Evolutionary conservation across 1,284 basidiomycete genomes (phyloP), one percentile per base, ranked within the genome.

Genomic region (Cutaneotrichosporon arboriforme): DNA sequence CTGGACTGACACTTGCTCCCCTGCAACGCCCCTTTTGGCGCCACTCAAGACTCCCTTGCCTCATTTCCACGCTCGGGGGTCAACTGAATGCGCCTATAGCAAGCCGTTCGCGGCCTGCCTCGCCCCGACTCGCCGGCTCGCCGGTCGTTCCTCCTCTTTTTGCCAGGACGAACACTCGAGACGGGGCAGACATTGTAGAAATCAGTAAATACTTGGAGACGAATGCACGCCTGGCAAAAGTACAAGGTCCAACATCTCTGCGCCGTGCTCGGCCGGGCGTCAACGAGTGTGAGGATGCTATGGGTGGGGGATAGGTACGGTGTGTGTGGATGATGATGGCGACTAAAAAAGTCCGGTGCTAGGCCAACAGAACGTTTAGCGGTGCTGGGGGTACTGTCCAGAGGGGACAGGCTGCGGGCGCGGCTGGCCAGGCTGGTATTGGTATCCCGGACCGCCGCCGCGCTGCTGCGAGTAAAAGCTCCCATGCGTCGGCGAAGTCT

Each of bases 11-110:
- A 55, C 38, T 60, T 56, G n/a, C 48, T 51, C 7, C 65, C 65
- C 43, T 50, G 42, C 35, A 60, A 61, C 33, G 7, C 5, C 26
- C 53, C 58, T 39, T 59, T 59, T 15, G 55, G 52, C 22, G 64
- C 62, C 46, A 68, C 65, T 58, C 56, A 58, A 52, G 52, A 46
- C 52, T 50, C 56, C 46, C 49, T 38, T 36, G 43, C 49, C 35
- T 23, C 42, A 8, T 10, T 5, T 13, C 8, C 47, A 54, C 52
- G 48, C 46, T 46, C 18, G 49, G 49, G 43, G 22, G 56, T 54
- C 56, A 58, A 58, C 56, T 58, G 50, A 48, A 54, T 34, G 37
- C 37, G 52, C 56, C 52, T 7, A 57, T 4, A 57, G 36, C 33
- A 35, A 31, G 26, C 26, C 26, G 43, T 31, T 18, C 12, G 9